These are phyloP conservation scores for Corynascus novoguineensis DNA, from an alignment of 495 filamentous ascomycete genomes.

Conservation along the genomic window DNA sequence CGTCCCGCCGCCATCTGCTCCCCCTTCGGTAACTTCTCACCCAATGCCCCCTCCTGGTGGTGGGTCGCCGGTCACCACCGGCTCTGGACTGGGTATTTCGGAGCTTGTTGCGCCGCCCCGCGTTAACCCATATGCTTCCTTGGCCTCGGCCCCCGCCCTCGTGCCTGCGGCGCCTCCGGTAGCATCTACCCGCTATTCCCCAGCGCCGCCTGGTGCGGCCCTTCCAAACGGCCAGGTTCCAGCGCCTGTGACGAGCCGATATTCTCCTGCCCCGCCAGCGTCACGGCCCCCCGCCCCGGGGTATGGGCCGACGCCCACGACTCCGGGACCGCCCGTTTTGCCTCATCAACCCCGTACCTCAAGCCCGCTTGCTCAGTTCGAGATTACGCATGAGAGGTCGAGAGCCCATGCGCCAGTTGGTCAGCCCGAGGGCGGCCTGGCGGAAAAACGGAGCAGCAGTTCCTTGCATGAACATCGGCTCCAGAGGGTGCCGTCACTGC, in stretches of 20 bases:
- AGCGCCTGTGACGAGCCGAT: constrained; percentile 41
- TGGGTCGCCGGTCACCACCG: constrained; percentile 23
- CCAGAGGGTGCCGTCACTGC: constrained; percentile 44
- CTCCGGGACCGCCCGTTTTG: constrained; percentile 44
- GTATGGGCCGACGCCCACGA: constrained; percentile 37
- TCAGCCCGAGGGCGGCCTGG: constrained; percentile 31
- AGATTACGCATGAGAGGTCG: constrained; percentile 42
- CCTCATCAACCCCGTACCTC: constrained; percentile 80
- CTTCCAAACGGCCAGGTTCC: constrained; percentile 32
- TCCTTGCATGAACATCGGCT: constrained; percentile 43
- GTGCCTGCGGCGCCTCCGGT: constrained; percentile 40
- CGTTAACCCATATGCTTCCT: constrained; percentile 57
- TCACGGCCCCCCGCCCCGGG: constrained; percentile 34
- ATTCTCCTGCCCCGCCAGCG: constrained; percentile 49
- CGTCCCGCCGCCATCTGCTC: constrained; percentile 24
- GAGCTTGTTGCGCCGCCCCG: constrained; percentile 51
- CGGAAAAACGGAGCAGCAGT: constrained; percentile 42
- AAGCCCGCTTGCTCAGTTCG: constrained; percentile 71
- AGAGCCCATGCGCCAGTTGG: constrained; percentile 25
- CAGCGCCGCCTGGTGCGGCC: constrained; percentile 48
- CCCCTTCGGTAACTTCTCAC: constrained; percentile 27
- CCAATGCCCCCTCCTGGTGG: constrained; percentile 20
- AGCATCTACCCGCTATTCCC: constrained; percentile 52
- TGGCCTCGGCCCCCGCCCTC: constrained; percentile 37
- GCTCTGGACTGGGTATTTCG: constrained; percentile 25